Percentiles rank a stretch among this genome's conserved stretches.
Evolutionary conservation across 140 eudicot genomes (phyloP).

Genomic region (Anethum foeniculum): DNA sequence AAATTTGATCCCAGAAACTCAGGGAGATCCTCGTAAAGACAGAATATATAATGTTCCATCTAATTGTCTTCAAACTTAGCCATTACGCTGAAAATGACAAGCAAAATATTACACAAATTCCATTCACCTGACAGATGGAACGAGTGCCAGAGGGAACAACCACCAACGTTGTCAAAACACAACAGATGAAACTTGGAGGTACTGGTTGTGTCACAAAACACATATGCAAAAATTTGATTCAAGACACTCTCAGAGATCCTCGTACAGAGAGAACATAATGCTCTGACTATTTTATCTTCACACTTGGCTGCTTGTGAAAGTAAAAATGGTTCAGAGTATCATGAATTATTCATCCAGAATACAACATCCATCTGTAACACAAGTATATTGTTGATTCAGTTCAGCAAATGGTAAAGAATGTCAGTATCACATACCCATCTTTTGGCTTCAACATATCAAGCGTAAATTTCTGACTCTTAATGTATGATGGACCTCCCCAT

Average conservation of each 20-base stretch:
- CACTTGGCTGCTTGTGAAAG: background rate
- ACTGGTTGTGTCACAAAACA: background rate
- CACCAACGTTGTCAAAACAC: background rate
- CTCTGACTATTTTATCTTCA: background rate
- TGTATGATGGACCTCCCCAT: conserved; percentile 88
- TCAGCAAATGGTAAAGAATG: background rate
- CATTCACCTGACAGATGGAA: background rate
- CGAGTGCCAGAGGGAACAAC: background rate
- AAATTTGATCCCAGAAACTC: background rate
- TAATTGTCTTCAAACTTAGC: background rate
- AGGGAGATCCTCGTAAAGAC: conserved; percentile 2
- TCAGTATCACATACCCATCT: conserved; percentile 49
- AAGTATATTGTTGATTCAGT: background rate
- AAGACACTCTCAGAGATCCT: background rate
- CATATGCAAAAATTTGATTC: background rate
- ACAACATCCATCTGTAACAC: background rate
- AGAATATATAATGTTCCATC: conserved; percentile 1
- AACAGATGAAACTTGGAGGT: background rate
- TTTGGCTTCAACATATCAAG: conserved; percentile 65
- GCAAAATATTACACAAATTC: background rate
- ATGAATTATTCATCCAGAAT: background rate
- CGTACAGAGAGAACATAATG: conserved; percentile 8
- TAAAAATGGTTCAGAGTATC: background rate
- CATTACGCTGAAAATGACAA: background rate
- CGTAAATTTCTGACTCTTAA: conserved; percentile 31